Percentiles rank a stretch among this genome's conserved stretches.
These are phyloP conservation scores for Hibiscus tridactylites DNA, from an alignment of 345 rosid genomes.

Conservation along the genomic window DNA sequence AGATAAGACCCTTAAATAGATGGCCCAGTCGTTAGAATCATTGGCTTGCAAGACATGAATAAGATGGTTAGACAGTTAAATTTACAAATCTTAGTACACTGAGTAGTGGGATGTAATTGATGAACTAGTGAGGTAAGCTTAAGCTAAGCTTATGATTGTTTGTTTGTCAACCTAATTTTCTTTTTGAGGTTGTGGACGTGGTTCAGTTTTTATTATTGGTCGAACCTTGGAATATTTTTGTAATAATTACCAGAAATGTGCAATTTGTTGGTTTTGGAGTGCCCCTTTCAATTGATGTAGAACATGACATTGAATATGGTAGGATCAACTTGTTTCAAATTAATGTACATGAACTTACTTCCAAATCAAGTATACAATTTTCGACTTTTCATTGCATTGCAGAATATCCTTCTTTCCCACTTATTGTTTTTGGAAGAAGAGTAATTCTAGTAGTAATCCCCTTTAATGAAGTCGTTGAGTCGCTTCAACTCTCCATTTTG, in stretches of 20 bases:
- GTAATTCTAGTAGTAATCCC: slow-evolving; percentile 48
- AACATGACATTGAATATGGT: background rate
- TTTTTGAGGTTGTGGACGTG: background rate
- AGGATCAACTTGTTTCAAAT: background rate
- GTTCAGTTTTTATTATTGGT: background rate
- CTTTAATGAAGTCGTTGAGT: slow-evolving; percentile 71
- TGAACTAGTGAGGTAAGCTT: background rate
- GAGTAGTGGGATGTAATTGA: background rate
- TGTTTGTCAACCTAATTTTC: background rate
- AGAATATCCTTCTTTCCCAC: background rate
- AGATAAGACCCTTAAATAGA: slow-evolving; percentile 15
- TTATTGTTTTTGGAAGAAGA: background rate
- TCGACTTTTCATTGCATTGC: too few species aligned
- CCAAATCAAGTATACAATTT: too few species aligned
- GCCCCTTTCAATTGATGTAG: background rate
- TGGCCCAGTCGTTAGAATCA: background rate
- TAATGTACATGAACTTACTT: background rate
- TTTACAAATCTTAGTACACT: background rate
- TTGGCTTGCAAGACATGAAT: background rate
- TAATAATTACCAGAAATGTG: background rate
- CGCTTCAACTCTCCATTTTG: slow-evolving; percentile 67
- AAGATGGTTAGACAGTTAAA: background rate
- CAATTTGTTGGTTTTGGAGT: background rate
- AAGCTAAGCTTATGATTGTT: background rate
- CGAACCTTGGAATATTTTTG: background rate